These are phyloP conservation scores for Saccharomyces kudriavzevii DNA, from an alignment of 805 yeast species.

Conservation along the genomic window DNA sequence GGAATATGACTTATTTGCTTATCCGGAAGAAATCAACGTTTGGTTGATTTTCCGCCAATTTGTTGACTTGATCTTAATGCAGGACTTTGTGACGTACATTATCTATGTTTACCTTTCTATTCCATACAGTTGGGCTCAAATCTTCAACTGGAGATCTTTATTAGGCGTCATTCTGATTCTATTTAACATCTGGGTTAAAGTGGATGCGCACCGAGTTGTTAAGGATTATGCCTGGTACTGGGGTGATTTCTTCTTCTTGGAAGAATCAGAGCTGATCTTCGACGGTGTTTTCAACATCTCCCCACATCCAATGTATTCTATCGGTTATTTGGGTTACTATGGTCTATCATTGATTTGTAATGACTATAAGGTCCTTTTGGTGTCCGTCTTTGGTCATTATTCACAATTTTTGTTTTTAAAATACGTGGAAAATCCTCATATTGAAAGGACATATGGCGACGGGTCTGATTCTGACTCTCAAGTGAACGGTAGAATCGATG, in stretches of 20 bases:
- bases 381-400: slow-evolving; percentile 68
- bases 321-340: slow-evolving; percentile 81
- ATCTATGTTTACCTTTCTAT: slow-evolving; percentile 47
- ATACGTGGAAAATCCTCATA: slow-evolving; percentile 77
- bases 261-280: slow-evolving; percentile 59
- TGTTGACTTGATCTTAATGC: slow-evolving; percentile 78
- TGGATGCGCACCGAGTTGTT: slow-evolving; percentile 81
- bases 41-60: slow-evolving; percentile 75
- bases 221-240: slow-evolving; percentile 92
- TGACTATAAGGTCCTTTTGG: slow-evolving; percentile 58
- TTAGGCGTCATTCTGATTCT: slow-evolving; percentile 56
- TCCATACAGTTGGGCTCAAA: slow-evolving; percentile 35
- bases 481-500: slow-evolving; percentile 27
- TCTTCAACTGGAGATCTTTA: slow-evolving; percentile 43
- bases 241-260: slow-evolving; percentile 87
- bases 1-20: slow-evolving; percentile 29
- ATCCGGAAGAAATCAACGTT: slow-evolving; percentile 71
- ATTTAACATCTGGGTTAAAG: slow-evolving; percentile 76
- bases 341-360: slow-evolving; percentile 74
- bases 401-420: slow-evolving; percentile 68
- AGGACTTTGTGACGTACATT: slow-evolving; percentile 70
- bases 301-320: slow-evolving; percentile 89
- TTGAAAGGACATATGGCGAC: slow-evolving; percentile 65
- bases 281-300: slow-evolving; percentile 87
- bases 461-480: slow-evolving; percentile 32